Conservation (phyloP, 108 stramenopile genomes). For the Schizochytrium sp. region DNA sequence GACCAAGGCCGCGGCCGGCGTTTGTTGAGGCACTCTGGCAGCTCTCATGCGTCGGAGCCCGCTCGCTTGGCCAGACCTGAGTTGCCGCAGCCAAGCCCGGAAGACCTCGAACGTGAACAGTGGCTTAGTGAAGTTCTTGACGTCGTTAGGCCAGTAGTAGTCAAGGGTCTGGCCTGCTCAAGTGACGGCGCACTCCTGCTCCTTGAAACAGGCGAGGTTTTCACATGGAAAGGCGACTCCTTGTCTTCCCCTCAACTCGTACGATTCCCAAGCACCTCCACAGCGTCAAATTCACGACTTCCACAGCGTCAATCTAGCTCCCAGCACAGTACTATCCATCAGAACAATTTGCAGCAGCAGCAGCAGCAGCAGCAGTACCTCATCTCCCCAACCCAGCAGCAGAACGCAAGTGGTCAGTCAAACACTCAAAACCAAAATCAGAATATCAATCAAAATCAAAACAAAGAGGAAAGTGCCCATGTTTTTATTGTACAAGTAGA, state of each 20-base stretch:
- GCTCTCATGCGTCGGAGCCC: neutral
- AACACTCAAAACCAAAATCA: neutral
- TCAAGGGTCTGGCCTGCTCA: neutral
- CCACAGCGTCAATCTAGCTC: no score
- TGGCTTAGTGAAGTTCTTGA: slow-evolving; percentile 20
- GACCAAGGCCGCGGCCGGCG: no score
- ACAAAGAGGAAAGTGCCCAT: no score
- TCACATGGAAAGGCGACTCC: neutral
- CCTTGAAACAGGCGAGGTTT: slow-evolving; percentile 46
- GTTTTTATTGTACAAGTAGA: slow-evolving; percentile 18
- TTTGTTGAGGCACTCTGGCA: no score
- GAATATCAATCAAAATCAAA: neutral
- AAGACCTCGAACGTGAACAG: neutral
- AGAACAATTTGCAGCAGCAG: neutral
- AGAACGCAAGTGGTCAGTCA: neutral
- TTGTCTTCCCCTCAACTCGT: neutral
- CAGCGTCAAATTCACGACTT: no score
- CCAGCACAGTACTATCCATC: no score
- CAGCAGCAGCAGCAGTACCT: neutral
- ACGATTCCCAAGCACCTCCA: no score
- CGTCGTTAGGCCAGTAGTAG: neutral
- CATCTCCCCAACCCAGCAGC: neutral
- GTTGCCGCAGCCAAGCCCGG: neutral
- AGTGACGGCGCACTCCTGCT: slow-evolving; percentile 6
- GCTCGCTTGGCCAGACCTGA: neutral